Percentiles rank a stretch among this genome's conserved stretches.
Conservation (phyloP, 768 basidiomycete genomes). For the Trametes elegans region DNA sequence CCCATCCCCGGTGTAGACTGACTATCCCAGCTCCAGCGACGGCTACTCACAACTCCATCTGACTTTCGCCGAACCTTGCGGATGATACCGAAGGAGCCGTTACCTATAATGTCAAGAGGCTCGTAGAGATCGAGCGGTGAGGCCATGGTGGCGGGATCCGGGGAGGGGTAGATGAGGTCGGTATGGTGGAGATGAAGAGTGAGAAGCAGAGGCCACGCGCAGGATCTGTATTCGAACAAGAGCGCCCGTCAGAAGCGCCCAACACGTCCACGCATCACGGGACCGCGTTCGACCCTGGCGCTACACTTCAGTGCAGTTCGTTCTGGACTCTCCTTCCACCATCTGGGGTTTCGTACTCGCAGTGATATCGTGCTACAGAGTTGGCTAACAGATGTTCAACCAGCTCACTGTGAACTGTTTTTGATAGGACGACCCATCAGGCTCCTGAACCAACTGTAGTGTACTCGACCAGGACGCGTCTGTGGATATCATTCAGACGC, state of each 20-base stretch:
- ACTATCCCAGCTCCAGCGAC: neutral
- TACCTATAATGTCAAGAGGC: constrained; percentile 89
- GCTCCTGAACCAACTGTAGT: neutral
- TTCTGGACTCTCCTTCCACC: too few species aligned
- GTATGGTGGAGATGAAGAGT: constrained; percentile 10
- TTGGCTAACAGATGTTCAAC: too few species aligned
- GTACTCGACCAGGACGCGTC: too few species aligned
- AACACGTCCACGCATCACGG: constrained; percentile 11
- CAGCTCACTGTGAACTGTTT: too few species aligned
- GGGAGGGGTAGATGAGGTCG: neutral
- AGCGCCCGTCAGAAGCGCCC: constrained; percentile 9
- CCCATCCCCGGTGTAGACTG: neutral
- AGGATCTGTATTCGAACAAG: constrained; percentile 10
- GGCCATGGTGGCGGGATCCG: constrained; percentile 22
- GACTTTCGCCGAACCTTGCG: constrained; percentile 85
- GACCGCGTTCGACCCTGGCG: constrained; percentile 14
- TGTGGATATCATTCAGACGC: too few species aligned
- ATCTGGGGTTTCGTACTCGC: too few species aligned
- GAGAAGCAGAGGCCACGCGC: neutral
- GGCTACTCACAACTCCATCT: constrained; percentile 70
- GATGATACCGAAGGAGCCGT: constrained; percentile 97
- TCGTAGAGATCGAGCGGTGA: constrained; percentile 75
- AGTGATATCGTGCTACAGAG: too few species aligned
- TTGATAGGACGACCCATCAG: neutral
- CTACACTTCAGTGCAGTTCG: too few species aligned